Evolutionary conservation across 2,329 filamentous ascomycete genomes (phyloP).

Genomic region (Penicillium sclerotiorum): DNA sequence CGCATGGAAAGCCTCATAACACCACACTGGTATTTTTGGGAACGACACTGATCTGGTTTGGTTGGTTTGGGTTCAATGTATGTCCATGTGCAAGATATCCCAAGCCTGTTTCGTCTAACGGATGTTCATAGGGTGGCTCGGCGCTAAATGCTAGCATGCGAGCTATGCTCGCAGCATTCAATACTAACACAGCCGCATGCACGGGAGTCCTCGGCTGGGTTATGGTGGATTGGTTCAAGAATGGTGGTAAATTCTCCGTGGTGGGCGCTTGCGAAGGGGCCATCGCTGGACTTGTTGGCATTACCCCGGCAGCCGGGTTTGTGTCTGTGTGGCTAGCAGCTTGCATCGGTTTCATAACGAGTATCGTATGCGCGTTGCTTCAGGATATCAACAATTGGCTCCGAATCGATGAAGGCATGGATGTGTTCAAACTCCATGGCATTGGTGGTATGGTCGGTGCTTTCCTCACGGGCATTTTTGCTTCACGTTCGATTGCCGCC

Average conservation of each 20-base stretch:
- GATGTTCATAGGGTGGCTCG: too few relatives aligned
- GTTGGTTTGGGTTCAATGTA: too few relatives aligned
- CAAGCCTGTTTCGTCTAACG: too few relatives aligned
- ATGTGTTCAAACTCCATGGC: conserved; percentile 53
- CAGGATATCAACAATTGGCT: too few relatives aligned
- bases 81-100: too few relatives aligned
- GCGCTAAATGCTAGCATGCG: conserved; percentile 53
- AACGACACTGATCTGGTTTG: too few relatives aligned
- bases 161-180: conserved; percentile 55
- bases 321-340: conserved; percentile 57
- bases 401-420: too few relatives aligned
- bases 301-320: conserved; percentile 55
- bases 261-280: conserved; percentile 56
- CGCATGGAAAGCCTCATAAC: too few relatives aligned
- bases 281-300: conserved; percentile 57
- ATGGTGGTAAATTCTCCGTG: conserved; percentile 55
- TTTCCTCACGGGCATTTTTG: conserved; percentile 52
- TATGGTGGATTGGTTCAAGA: conserved; percentile 48
- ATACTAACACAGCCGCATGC: conserved; percentile 55
- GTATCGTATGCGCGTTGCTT: too few relatives aligned
- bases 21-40: too few relatives aligned
- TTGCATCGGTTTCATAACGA: too few relatives aligned
- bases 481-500: conserved; percentile 49
- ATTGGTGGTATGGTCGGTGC: conserved; percentile 52
- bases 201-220: conserved; percentile 54